Percentiles rank a stretch among this genome's conserved stretches.
These are phyloP conservation scores for Suhomyces atakaporum DNA, from an alignment of 1,139 yeast genomes.

Conservation along the genomic window DNA sequence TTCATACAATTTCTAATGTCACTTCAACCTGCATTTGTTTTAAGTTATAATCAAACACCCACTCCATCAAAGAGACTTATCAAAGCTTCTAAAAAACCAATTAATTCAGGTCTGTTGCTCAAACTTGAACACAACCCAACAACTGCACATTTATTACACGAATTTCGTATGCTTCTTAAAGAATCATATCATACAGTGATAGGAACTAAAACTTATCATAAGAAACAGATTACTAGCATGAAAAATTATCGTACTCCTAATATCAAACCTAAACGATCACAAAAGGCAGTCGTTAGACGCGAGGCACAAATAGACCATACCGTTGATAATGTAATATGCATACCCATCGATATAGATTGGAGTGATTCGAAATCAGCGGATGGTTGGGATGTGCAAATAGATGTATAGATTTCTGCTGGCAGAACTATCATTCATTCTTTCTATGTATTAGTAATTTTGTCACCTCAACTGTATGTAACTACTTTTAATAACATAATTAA, in stretches of 20 bases:
- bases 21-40: conserved; percentile 6
- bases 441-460: conserved; percentile 3
- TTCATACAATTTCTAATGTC: conserved; percentile 3
- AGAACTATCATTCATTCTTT: conserved; percentile 1
- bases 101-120: background rate
- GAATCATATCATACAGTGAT: conserved; percentile 7
- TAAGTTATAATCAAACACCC: background rate
- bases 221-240: background rate
- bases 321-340: conserved; percentile 7
- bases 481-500: conserved; percentile 1
- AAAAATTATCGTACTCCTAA: background rate
- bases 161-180: conserved; percentile 5
- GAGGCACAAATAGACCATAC: background rate
- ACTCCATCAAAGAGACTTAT: background rate
- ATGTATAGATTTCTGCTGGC: conserved; percentile 12
- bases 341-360: conserved; percentile 11
- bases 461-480: conserved; percentile 2
- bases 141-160: conserved; percentile 4
- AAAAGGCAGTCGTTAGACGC: background rate
- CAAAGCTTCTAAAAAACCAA: background rate
- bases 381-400: conserved; percentile 10
- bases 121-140: conserved; percentile 1
- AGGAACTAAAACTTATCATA: background rate
- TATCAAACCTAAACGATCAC: background rate
- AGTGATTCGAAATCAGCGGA: conserved; percentile 2